Percentiles rank a stretch among this genome's conserved stretches.
Evolutionary conservation across 73 alveolate genomes (phyloP).

Genomic region (Paramecium octaurelia): DNA sequence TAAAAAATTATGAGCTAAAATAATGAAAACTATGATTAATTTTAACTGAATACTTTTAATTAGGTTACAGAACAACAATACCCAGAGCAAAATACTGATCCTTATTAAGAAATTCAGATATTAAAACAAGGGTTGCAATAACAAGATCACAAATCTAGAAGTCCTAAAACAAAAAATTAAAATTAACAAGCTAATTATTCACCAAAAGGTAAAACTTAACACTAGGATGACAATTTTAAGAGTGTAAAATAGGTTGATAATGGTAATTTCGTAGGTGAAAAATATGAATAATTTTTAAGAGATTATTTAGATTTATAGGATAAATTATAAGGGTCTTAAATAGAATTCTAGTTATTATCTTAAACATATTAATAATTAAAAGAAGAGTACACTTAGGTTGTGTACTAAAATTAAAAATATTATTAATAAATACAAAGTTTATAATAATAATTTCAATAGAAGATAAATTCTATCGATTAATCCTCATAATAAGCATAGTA

Average conservation of each 20-base stretch:
- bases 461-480: neutral
- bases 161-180: neutral
- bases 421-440: neutral
- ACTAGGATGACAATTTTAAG: neutral
- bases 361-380: neutral
- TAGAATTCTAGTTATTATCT: neutral
- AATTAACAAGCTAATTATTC: neutral
- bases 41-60: neutral
- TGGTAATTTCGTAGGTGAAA: neutral
- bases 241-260: neutral
- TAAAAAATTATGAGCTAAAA: neutral
- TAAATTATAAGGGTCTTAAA: neutral
- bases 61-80: neutral
- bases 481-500: neutral
- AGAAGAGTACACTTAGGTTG: neutral
- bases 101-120: neutral
- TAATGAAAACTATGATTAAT: neutral
- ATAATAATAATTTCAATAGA: neutral
- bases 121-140: neutral
- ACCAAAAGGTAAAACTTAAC: neutral
- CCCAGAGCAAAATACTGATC: neutral
- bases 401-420: neutral
- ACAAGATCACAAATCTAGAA: neutral
- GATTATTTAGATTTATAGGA: neutral
- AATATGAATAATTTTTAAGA: neutral